A percentile compares a stretch with the other conserved stretches of the same genome.
Evolutionary conservation across 2,329 filamentous ascomycete species (phyloP).

Genomic region (Sporothrix schenckii): DNA sequence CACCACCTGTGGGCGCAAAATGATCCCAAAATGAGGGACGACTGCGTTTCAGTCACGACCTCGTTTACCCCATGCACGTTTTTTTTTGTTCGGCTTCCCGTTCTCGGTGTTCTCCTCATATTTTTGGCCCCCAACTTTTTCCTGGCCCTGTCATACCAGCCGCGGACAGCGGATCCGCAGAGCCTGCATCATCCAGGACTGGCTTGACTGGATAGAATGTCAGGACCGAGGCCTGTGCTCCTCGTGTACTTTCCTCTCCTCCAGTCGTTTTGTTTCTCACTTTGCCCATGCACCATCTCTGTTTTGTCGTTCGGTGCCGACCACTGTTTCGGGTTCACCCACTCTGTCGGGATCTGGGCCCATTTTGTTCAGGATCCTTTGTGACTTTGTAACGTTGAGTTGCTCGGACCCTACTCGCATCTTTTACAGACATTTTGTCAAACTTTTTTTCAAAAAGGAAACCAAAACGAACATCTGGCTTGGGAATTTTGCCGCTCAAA

Average conservation of each 20-base stretch:
- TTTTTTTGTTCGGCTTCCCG: neutral
- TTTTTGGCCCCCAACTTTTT: neutral
- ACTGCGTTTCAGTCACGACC: too few species aligned
- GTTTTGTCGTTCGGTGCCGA: neutral
- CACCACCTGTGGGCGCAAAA: neutral
- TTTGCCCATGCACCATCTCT: neutral
- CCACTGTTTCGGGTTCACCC: slow-evolving; percentile 25
- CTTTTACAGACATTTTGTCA: too few species aligned
- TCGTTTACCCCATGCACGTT: neutral
- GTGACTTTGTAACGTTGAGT: too few species aligned
- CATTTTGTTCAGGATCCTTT: neutral
- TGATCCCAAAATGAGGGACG: too few species aligned
- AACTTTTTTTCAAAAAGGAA: too few species aligned
- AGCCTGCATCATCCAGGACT: neutral
- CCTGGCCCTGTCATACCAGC: neutral
- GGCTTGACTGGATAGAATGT: neutral
- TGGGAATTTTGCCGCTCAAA: neutral
- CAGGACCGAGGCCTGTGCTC: neutral
- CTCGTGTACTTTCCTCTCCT: neutral
- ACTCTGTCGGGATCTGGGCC: slow-evolving; percentile 13
- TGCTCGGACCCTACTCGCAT: too few species aligned
- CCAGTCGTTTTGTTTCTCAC: neutral
- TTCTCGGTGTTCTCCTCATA: neutral
- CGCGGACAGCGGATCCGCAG: slow-evolving; percentile 7
- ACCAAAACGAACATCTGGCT: too few species aligned